Base-by-base conservation (phyloP, 179 eudicot genomes). In the Spergularia azorica region DNA sequence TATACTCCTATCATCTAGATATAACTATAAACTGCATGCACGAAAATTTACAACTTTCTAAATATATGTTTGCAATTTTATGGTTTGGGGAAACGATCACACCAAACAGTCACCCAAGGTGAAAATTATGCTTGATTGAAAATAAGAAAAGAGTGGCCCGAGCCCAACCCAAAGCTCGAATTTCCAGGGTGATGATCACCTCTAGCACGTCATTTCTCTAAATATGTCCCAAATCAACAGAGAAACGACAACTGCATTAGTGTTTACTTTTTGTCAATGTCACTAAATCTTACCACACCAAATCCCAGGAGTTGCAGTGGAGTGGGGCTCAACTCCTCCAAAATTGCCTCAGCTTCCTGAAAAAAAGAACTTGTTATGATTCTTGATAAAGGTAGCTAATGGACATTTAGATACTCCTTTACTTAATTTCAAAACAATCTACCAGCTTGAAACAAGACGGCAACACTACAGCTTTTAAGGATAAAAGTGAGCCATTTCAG, bases 331-430 rank as follows among this genome's bases (percentile, higher is more conserved):
- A 95, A 80, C 41, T 90, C 94, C 85, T 95, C 91, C 70, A 95
- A 82, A 58, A 95, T 95, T 13, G 99, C 99, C 83, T 89, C 95
- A 72, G 95, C 95, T 77, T 95, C 99, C 99, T 95, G 87, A 82
- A 63, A 73, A 78, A 70, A 70, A 26, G 2, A 13, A 55, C 14
- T n/a, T 26, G 41, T 59, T 12, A 64, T 41, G 36, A 56, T 16
- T 61, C 56, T 38, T 66, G 41, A 59, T 39, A 12, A 39, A 67
- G 36, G 56, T 11, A 26, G 38, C 46, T 3, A 20, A 32, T 12
- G 36, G n/a, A 56, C 20, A 62, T 17, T 55, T 48, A 65, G 11
- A 63, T 5, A 36, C 48, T 11, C 38, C 62, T 32, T 41, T 54
- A 52, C 3, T 14, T 74, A 32, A 72, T 32, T 32, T 52, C 41